Evolutionary conservation across 2,329 filamentous ascomycete genomes (phyloP).

Genomic region (Fusarium camptoceras): DNA sequence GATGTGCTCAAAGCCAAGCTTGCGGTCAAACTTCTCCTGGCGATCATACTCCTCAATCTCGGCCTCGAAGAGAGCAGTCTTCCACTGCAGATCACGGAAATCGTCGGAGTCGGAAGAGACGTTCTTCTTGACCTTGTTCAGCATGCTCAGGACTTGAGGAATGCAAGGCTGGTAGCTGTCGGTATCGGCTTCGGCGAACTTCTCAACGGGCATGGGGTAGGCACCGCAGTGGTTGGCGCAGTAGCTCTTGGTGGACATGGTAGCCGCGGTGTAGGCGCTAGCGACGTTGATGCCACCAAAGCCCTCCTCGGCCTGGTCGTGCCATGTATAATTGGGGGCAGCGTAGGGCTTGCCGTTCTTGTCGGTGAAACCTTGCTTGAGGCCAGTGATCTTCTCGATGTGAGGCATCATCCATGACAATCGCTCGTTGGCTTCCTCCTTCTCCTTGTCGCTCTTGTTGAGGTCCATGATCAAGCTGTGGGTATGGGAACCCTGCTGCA

Average conservation of each 20-base stretch:
- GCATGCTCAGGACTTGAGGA: constrained; percentile 53
- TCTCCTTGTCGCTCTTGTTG: constrained; percentile 35
- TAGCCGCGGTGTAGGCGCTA: constrained; percentile 55
- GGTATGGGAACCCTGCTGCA: constrained; percentile 56
- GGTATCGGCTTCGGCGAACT: constrained; percentile 56
- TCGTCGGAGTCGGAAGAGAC: constrained; percentile 27
- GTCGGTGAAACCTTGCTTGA: constrained; percentile 36
- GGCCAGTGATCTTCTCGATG: constrained; percentile 39
- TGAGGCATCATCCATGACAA: constrained; percentile 43
- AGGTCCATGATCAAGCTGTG: constrained; percentile 48
- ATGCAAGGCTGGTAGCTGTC: constrained; percentile 60
- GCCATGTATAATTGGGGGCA: constrained; percentile 46
- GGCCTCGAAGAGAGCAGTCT: constrained; percentile 51
- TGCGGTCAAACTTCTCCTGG: constrained; percentile 50
- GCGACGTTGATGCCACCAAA: constrained; percentile 57
- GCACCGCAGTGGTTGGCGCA: constrained; percentile 58
- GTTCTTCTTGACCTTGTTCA: constrained; percentile 48
- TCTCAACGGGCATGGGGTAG: constrained; percentile 56
- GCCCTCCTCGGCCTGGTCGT: constrained; percentile 30
- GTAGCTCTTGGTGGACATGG: constrained; percentile 59
- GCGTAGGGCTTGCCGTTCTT: constrained; percentile 45
- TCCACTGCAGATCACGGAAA: constrained; percentile 50
- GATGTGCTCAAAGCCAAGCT: constrained; percentile 50
- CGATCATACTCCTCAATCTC: constrained; percentile 52
- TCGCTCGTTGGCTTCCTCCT: constrained; percentile 48